A percentile compares a stretch with the other conserved stretches of the same genome.
phyloP scores from a whole-genome alignment of 2,329 filamentous ascomycete species.

The Fusarium sp. region DNA sequence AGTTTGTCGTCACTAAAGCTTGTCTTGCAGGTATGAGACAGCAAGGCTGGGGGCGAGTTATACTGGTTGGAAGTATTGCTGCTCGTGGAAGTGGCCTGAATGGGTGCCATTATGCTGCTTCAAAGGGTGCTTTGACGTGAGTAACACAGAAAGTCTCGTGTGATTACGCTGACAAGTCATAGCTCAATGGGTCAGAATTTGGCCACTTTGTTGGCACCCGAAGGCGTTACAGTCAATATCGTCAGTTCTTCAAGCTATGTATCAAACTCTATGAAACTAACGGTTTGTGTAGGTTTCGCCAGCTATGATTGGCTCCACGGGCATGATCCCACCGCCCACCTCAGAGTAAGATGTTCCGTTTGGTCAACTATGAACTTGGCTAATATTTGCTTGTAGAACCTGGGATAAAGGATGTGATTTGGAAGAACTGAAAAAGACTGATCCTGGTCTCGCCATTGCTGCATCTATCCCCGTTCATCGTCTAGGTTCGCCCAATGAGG shows the following conservation, averaged over 20 bases:
- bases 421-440: conserved; percentile 41
- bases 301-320: conserved; percentile 49
- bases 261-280: not conserved
- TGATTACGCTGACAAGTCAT: not conserved
- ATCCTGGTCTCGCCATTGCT: conserved; percentile 48
- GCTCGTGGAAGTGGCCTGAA: conserved; percentile 46
- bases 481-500: conserved; percentile 47
- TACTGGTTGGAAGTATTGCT: conserved; percentile 47
- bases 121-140: conserved; percentile 44
- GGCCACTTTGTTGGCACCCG: conserved; percentile 43
- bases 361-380: not conserved
- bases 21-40: conserved; percentile 44
- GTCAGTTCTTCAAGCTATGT: conserved; percentile 19
- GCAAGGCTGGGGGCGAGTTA: conserved; percentile 45
- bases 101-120: conserved; percentile 48
- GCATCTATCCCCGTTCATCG: conserved; percentile 46
- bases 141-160: not conserved
- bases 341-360: conserved; percentile 30
- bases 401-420: conserved; percentile 44
- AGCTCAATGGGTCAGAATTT: conserved; percentile 49
- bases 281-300: conserved; percentile 40
- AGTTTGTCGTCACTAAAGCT: conserved; percentile 46
- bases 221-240: conserved; percentile 48
- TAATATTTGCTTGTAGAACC: conserved; percentile 28
- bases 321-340: conserved; percentile 47